These are phyloP conservation scores for Athelia psychrophila DNA, from an alignment of 1,284 basidiomycete genomes.

Conservation along the genomic window DNA sequence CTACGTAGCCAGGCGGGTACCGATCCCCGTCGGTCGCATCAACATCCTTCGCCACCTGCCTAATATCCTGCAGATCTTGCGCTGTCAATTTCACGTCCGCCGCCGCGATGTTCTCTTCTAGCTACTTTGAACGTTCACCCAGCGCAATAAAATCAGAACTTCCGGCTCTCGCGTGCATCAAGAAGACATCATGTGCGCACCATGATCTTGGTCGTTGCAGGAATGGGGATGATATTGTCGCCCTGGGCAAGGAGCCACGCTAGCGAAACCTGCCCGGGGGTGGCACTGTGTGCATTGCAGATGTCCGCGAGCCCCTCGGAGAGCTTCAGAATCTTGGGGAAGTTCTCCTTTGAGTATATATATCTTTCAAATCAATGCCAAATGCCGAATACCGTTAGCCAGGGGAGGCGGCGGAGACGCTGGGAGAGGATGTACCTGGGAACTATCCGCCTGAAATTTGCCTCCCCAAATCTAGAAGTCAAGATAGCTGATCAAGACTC, in stretches of 20 bases:
- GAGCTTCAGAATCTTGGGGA: slow-evolving; percentile 54
- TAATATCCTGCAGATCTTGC: slow-evolving; percentile 34
- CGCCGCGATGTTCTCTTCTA: slow-evolving; percentile 40
- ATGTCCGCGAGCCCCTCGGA: slow-evolving; percentile 43
- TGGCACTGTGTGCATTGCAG: slow-evolving; percentile 42
- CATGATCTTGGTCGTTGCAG: slow-evolving; percentile 45
- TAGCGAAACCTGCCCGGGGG: slow-evolving; percentile 55
- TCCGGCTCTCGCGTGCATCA: neutral
- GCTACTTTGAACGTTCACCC: slow-evolving; percentile 27
- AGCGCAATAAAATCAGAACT: neutral
- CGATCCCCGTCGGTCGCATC: slow-evolving; percentile 16
- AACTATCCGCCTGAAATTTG: slow-evolving; percentile 33
- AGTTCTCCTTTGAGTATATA: slow-evolving; percentile 47
- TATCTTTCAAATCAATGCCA: too few species aligned
- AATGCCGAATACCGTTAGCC: neutral
- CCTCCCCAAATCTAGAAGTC: slow-evolving; percentile 42
- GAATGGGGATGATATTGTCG: slow-evolving; percentile 50
- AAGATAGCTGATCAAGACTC: too few species aligned
- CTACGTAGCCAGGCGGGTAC: slow-evolving; percentile 9
- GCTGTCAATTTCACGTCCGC: slow-evolving; percentile 30
- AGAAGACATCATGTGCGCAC: slow-evolving; percentile 15
- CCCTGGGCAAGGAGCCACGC: slow-evolving; percentile 62
- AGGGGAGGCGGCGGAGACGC: neutral
- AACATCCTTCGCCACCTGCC: slow-evolving; percentile 31
- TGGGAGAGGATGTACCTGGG: too few species aligned